Conservation (phyloP, 164 flowering plant species). For the Cinnamomum chago region DNA sequence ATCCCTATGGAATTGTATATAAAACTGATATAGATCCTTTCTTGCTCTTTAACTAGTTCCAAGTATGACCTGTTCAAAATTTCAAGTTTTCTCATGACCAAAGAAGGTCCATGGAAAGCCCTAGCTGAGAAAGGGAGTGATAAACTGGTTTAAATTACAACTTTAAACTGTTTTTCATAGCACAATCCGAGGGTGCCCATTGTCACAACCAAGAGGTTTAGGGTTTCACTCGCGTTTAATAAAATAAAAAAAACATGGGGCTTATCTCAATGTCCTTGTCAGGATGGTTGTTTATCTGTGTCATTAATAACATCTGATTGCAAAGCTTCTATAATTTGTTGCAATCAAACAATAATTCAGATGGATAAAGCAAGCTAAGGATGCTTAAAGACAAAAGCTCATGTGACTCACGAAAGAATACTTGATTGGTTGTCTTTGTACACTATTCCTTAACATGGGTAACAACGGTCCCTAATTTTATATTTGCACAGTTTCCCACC, state of each 20-base stretch:
- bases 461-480: not conserved
- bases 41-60: too few species aligned
- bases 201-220: too few species aligned
- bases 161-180: too few species aligned
- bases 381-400: slow-evolving; percentile 4
- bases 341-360: not conserved
- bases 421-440: not conserved
- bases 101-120: too few species aligned
- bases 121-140: too few species aligned
- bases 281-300: not conserved
- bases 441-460: not conserved
- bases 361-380: not conserved
- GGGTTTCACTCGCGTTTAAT: too few species aligned
- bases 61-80: too few species aligned
- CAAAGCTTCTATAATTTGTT: not conserved
- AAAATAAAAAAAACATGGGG: not conserved
- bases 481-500: not conserved
- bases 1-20: too few species aligned
- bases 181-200: too few species aligned
- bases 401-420: not conserved
- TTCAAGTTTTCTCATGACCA: too few species aligned
- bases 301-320: not conserved
- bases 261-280: not conserved
- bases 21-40: too few species aligned
- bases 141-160: too few species aligned